Percentiles rank a stretch among this genome's conserved stretches.
Evolutionary conservation across 306 rosid species (phyloP).

Genomic region (Prunus davidiana): DNA sequence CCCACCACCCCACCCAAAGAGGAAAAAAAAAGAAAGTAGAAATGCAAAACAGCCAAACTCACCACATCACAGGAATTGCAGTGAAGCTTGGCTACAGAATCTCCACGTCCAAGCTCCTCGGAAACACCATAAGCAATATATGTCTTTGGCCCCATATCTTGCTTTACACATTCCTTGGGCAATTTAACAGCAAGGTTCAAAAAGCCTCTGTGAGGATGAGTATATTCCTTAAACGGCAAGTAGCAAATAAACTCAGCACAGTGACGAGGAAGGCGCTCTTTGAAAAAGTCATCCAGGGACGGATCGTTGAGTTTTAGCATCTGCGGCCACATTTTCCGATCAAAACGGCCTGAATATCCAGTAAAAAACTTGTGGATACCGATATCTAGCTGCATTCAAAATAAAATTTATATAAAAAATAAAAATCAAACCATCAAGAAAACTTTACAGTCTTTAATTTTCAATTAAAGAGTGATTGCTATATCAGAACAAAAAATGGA

Average conservation of each 20-base stretch:
- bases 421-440: conserved; percentile 1
- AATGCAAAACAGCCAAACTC: conserved; percentile 20
- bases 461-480: neutral
- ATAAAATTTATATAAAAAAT: neutral
- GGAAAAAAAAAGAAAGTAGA: neutral
- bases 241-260: conserved; percentile 63
- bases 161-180: conserved; percentile 34
- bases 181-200: conserved; percentile 57
- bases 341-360: conserved; percentile 59
- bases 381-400: conserved; percentile 57
- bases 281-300: conserved; percentile 63
- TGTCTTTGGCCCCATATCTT: conserved; percentile 86
- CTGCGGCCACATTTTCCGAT: conserved; percentile 48
- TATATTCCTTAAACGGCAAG: conserved; percentile 74
- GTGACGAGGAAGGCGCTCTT: conserved; percentile 72
- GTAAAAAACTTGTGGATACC: conserved; percentile 68
- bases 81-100: conserved; percentile 87
- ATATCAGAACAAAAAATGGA: neutral
- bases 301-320: conserved; percentile 69
- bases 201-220: conserved; percentile 54
- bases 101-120: conserved; percentile 86
- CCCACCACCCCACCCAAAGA: neutral
- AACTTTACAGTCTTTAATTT: neutral
- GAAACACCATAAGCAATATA: conserved; percentile 79
- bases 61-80: conserved; percentile 83